Base-by-base conservation (phyloP, 2,329 filamentous ascomycete species). In the Chaetomiaceae sp. region DNA sequence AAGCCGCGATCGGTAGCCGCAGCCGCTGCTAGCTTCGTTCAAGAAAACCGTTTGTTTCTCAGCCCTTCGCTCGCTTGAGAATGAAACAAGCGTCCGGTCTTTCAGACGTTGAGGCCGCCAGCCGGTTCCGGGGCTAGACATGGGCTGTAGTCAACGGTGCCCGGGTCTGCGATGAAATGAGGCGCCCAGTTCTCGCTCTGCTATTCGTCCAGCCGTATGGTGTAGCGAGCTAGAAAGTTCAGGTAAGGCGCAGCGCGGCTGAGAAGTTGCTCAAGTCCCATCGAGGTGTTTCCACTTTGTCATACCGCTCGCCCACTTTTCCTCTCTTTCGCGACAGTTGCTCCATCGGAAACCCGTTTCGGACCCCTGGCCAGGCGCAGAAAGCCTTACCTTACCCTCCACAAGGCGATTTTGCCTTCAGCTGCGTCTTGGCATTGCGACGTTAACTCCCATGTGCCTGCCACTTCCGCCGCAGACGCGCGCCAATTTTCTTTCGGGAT, bases 221-320 rank as follows among this genome's bases (percentile, higher is more conserved):
- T 42, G 40, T 20, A 54, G 34, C 47, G 20, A 54, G 40, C 57
- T 61, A 58, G n/a, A 61, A 50, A 55, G 48, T 37, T 56, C 57
- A 58, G 60, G 59, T 56, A 59, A 58, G 60, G 59, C 60, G 44
- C 44, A 47, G 61, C 54, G 54, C 59, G 59, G 61, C 61, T 63
- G 59, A 63, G 58, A 47, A 23, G 54, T 48, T 40, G 11, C 31
- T 20, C 25, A 23, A 33, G n/a, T 29, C 9, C 33, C 11, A 15
- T 17, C 33, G 14, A 43, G 37, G 29, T 46, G 37, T 36, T 43
- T 53, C 37, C 37, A 31, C 37, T 44, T 47, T 45, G 51, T 54
- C 50, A 39, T 33, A 19, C 31, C 39, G 20, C 17, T 47, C 37
- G 37, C 46, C 53, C 47, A 31, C 51, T 37, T 38, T 22, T 44